Conservation (phyloP, 352 stramenopile species). For the Pythium myriotylum region DNA sequence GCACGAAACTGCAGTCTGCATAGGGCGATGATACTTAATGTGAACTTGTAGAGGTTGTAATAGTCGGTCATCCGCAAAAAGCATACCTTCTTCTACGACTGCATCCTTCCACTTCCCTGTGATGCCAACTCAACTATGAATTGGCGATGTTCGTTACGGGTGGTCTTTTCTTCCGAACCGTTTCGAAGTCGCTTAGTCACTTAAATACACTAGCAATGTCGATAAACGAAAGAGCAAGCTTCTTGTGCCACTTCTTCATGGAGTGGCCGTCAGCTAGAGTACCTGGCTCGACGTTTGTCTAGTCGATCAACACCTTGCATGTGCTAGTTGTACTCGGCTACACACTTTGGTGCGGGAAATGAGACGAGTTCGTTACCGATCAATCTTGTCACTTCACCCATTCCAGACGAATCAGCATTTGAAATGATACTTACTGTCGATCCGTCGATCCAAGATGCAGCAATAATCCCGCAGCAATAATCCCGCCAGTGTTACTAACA, state of each 20-base stretch:
- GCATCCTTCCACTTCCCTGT: constrained; percentile 27
- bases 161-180: not conserved
- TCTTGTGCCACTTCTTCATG: constrained; percentile 43
- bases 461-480: too few species aligned
- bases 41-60: not conserved
- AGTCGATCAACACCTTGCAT: constrained; percentile 38
- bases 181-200: constrained; percentile 22
- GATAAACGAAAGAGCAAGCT: constrained; percentile 28
- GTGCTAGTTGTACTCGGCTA: constrained; percentile 34
- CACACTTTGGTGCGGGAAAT: constrained; percentile 26
- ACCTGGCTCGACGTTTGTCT: constrained; percentile 32
- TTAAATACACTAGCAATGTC: constrained; percentile 35
- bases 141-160: constrained; percentile 20
- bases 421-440: constrained; percentile 32
- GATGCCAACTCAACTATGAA: constrained; percentile 30
- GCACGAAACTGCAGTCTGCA: not conserved
- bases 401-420: constrained; percentile 22
- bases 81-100: constrained; percentile 11
- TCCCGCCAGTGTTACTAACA: constrained; percentile 19
- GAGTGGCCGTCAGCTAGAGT: constrained; percentile 31
- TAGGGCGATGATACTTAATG: not conserved
- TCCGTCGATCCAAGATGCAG: constrained; percentile 35
- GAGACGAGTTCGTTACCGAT: constrained; percentile 10
- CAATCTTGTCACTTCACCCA: constrained; percentile 19
- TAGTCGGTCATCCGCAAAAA: constrained; percentile 11